phyloP scores from a whole-genome alignment of 2,329 filamentous ascomycete genomes.

The Clonostachys byssicola region DNA sequence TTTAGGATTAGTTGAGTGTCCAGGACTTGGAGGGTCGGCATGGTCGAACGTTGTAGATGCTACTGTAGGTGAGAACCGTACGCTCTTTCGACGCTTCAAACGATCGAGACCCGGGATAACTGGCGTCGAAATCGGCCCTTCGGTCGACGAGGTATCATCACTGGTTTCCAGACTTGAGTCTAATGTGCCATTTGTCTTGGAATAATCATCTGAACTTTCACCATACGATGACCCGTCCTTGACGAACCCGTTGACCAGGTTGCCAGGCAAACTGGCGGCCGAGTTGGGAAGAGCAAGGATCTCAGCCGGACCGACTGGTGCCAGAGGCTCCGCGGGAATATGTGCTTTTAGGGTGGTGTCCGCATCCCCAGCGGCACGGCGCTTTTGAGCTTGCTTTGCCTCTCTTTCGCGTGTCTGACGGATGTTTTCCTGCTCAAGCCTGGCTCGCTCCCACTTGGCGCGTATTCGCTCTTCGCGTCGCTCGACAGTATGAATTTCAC shows the following conservation, averaged over 20 bases:
- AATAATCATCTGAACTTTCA: background rate
- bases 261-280: slow-evolving; percentile 22
- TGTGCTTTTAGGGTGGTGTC: background rate
- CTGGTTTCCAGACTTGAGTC: background rate
- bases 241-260: background rate
- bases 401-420: slow-evolving; percentile 58
- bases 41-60: slow-evolving; percentile 58
- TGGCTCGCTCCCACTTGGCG: slow-evolving; percentile 89
- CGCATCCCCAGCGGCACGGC: slow-evolving; percentile 6
- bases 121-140: background rate
- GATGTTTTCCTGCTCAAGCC: slow-evolving; percentile 79
- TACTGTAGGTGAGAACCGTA: slow-evolving; percentile 66
- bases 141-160: background rate
- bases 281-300: slow-evolving; percentile 56
- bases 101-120: background rate
- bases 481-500: slow-evolving; percentile 74
- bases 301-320: slow-evolving; percentile 38
- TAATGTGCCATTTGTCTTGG: background rate
- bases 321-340: background rate
- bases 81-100: slow-evolving; percentile 53
- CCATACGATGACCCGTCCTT: background rate
- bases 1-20: slow-evolving; percentile 10
- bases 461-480: slow-evolving; percentile 76
- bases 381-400: slow-evolving; percentile 20
- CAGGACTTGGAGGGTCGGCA: slow-evolving; percentile 46